These are phyloP conservation scores for Gonapodya prolifera DNA, from an alignment of 192 early-diverging fungal species.

Conservation along the genomic window DNA sequence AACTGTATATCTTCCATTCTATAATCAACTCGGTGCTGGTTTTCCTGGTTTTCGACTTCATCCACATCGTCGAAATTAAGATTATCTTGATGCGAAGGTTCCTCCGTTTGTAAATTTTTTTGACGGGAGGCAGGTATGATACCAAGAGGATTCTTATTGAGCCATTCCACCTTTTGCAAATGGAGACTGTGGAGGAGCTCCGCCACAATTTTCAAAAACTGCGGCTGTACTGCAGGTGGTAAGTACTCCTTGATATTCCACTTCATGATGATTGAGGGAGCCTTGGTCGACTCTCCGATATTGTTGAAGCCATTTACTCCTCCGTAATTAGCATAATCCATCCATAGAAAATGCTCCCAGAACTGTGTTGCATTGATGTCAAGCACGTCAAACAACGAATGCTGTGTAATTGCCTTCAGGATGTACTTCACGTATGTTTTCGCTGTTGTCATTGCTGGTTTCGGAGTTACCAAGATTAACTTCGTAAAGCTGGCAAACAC, in stretches of 20 bases:
- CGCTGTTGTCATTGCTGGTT: slow-evolving; percentile 57
- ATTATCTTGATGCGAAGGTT: not conserved
- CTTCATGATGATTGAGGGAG: slow-evolving; percentile 30
- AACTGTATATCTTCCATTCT: slow-evolving; percentile 18
- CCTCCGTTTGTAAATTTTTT: slow-evolving; percentile 5
- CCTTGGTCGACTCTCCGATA: not conserved
- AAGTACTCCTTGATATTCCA: slow-evolving; percentile 90
- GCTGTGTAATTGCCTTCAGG: slow-evolving; percentile 47
- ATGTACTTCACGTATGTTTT: slow-evolving; percentile 63
- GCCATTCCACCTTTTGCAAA: slow-evolving; percentile 24
- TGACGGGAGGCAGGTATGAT: slow-evolving; percentile 12
- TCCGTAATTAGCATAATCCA: slow-evolving; percentile 82
- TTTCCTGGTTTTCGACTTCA: slow-evolving; percentile 11
- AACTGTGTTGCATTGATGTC: slow-evolving; percentile 53
- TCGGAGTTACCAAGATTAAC: slow-evolving; percentile 68
- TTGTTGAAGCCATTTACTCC: slow-evolving; percentile 28
- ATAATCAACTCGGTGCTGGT: slow-evolving; percentile 22
- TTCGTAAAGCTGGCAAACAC: slow-evolving; percentile 72
- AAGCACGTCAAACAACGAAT: slow-evolving; percentile 63
- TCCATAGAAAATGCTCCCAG: slow-evolving; percentile 81
- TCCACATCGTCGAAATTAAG: slow-evolving; percentile 1
- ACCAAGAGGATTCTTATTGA: slow-evolving; percentile 13
- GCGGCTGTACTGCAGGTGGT: slow-evolving; percentile 53
- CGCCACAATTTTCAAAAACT: slow-evolving; percentile 56
- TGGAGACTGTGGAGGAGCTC: slow-evolving; percentile 58